Evolutionary conservation across 306 rosid species (phyloP), one percentile per base, ranked within the genome.

Genomic region (Sechiopsis laciniata): DNA sequence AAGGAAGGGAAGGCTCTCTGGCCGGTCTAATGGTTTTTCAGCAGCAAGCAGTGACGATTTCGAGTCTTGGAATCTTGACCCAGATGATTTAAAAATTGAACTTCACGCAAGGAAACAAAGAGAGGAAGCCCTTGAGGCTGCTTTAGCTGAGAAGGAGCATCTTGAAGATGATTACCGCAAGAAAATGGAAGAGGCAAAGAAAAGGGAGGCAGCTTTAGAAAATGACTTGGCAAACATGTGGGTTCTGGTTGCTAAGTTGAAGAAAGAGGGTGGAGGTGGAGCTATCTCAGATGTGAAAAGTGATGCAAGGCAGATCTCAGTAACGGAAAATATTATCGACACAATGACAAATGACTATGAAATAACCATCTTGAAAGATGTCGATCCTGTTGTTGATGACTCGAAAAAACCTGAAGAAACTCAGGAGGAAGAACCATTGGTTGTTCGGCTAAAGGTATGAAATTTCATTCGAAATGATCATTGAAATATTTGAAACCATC

Each of bases 171-270:
- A 95, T 70, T 88, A 74, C 80, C 85, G 93, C 81, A 91, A 80
- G 87, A 91, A 84, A 82, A 81, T 78, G 76, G 97, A 95, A 65
- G 99, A 89, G 77, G 87, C 93, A 80, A 91, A 91, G 88, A 91
- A 85, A 84, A 89, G 90, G 81, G 99, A 95, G 78, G 95, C 83
- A 72, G 95, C 99, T 75, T 78, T 95, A 70, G 99, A 95, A 87
- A 95, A 95, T 68, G 99, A 95, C 84, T 85, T 95, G 76, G 97
- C 99, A 59, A 95, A 89, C 87, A 95, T 95, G 99, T 95, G 99
- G 99, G 95, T 95, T 64, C 92, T 95, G 81, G 99, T 95, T 75
- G 99, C 99, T 0, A 95, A 88, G 89, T 88, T 95, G 80, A 95
- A 89, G 88, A 95, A 88, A 79, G 97, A 95, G 77, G 87, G 86